Evolutionary conservation across 139 green algal genomes (phyloP).

Genomic region (Picocystis salinarum): DNA sequence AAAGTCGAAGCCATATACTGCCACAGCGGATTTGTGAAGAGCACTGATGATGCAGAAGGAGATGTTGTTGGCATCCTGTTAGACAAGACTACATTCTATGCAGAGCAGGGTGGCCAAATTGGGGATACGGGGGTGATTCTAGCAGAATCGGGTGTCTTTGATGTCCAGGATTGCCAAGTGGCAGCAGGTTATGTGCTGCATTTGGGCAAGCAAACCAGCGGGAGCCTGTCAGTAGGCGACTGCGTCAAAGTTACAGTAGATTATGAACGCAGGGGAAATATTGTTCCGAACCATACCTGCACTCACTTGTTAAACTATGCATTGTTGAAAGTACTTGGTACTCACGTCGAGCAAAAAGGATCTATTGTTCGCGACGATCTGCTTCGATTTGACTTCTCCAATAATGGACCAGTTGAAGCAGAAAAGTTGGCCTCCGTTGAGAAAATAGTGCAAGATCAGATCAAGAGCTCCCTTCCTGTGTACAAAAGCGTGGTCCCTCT

Average conservation of each 20-base stretch:
- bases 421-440: slow-evolving; percentile 19
- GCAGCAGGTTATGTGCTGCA: slow-evolving; percentile 94
- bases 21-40: slow-evolving; percentile 50
- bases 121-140: slow-evolving; percentile 48
- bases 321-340: slow-evolving; percentile 61
- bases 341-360: slow-evolving; percentile 91
- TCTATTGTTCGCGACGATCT: slow-evolving; percentile 76
- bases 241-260: slow-evolving; percentile 66
- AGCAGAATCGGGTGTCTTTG: slow-evolving; percentile 7
- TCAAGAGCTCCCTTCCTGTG: slow-evolving; percentile 35
- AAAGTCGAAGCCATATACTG: slow-evolving; percentile 55
- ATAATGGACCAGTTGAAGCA: slow-evolving; percentile 42
- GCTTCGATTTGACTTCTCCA: slow-evolving; percentile 95
- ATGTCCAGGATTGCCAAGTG: slow-evolving; percentile 22
- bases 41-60: slow-evolving; percentile 12
- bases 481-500: slow-evolving; percentile 66
- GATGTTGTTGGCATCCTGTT: slow-evolving; percentile 71
- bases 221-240: slow-evolving; percentile 39
- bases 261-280: slow-evolving; percentile 43
- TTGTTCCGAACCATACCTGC: slow-evolving; percentile 93
- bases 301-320: slow-evolving; percentile 95
- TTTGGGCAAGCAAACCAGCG: slow-evolving; percentile 20
- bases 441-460: slow-evolving; percentile 14
- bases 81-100: slow-evolving; percentile 76
- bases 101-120: slow-evolving; percentile 72